Conservation (phyloP, 345 rosid species). For the Hibiscus trionum region DNA sequence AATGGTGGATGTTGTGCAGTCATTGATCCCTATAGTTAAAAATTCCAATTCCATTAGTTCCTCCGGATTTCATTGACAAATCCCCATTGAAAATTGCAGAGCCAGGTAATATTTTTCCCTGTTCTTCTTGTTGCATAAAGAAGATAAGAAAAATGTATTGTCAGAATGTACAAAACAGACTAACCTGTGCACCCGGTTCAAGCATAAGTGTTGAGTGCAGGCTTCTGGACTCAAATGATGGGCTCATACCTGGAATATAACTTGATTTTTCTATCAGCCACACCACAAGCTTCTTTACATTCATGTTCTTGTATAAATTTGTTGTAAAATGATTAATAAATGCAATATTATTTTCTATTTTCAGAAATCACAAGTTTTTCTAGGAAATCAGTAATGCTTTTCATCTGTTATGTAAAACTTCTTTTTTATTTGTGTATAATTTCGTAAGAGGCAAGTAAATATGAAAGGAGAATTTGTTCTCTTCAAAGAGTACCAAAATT, state of each 20-base stretch:
- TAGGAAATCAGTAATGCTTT: no score
- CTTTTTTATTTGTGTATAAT: no score
- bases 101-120: slow-evolving; percentile 13
- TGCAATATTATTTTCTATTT: background rate
- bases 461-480: no score
- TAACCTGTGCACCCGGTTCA: background rate
- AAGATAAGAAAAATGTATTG: no score
- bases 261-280: no score
- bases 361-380: background rate
- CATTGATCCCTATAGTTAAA: slow-evolving; percentile 70
- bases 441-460: no score
- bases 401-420: no score
- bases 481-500: no score
- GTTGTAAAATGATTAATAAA: background rate
- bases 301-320: background rate
- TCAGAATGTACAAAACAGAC: background rate
- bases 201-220: background rate
- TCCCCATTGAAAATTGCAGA: slow-evolving; percentile 12
- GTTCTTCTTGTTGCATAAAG: no score
- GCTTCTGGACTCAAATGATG: background rate
- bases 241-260: background rate
- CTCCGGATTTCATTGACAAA: slow-evolving; percentile 27
- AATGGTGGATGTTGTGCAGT: slow-evolving; percentile 89
- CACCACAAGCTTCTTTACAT: background rate
- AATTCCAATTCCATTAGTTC: slow-evolving; percentile 35